Percentiles rank a stretch among this genome's conserved stretches.
Evolutionary conservation across 169 alveolate species (phyloP).

Genomic region (Plasmodium knowlesi): DNA sequence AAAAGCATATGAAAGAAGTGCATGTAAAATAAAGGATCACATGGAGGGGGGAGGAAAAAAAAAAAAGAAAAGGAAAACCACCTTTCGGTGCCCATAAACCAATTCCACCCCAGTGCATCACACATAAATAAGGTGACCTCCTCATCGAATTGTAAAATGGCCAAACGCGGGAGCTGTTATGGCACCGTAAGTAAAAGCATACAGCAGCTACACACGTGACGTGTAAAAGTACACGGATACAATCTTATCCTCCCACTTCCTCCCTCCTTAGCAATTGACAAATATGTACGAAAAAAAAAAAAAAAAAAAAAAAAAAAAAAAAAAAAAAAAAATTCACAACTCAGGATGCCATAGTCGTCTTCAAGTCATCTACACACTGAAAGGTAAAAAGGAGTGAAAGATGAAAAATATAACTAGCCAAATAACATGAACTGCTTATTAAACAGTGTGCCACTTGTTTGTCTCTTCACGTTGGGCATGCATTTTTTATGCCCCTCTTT

Average conservation of each 20-base stretch:
- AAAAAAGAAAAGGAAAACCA: not conserved
- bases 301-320: not conserved
- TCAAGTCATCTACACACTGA: constrained; percentile 54
- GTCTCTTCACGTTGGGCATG: not conserved
- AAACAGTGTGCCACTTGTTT: not conserved
- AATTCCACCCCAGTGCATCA: not conserved
- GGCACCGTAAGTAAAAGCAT: not conserved
- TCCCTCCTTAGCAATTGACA: not conserved
- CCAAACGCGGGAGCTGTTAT: not conserved
- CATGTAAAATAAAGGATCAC: not conserved
- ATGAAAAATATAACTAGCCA: not conserved
- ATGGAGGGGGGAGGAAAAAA: not conserved
- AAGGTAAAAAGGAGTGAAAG: not conserved
- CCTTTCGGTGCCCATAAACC: not conserved
- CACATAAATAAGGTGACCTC: not conserved
- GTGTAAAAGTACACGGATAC: not conserved
- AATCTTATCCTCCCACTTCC: not conserved
- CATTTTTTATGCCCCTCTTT: not conserved
- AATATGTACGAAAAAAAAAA: not conserved
- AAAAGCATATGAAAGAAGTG: not conserved
- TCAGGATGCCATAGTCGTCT: constrained; percentile 41
- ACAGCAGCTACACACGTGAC: not conserved
- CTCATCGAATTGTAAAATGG: not conserved
- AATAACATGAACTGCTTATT: not conserved
- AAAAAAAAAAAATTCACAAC: not conserved